Evolutionary conservation across 768 basidiomycete genomes (phyloP), one percentile per base, ranked within the genome.

Genomic region (Dentipellis sp.): DNA sequence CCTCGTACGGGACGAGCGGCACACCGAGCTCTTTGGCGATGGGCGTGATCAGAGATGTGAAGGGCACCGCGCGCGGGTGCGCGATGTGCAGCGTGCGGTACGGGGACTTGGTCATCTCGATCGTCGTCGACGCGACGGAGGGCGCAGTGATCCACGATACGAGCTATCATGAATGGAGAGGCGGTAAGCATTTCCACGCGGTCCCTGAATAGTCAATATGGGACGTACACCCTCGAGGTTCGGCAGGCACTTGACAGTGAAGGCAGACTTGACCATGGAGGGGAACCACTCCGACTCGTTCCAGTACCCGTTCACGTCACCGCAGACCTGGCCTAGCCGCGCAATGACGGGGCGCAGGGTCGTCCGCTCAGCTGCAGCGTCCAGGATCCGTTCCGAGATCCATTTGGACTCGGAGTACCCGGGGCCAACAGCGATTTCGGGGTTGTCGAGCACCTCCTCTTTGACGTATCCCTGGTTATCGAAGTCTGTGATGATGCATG

Each of bases 231-330:
- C 65, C 23, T 64, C 51, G 9, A 57, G 29, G 37, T 60, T 56
- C 17, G 63, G 65, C 21, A 66, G 56, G 45, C 57, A 64, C 10
- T 56, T 51, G 10, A 66, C 37, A 19, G 54, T 56, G n/a, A 59
- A 35, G 4, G 60, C 62, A 4, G 63, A 63, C 42, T 59, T 59
- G 10, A 64, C 52, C 11, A 66, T 46, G 10, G 56, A 55, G 14
- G 65, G 65, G 49, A 66, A 63, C 67, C 67, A 68, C 38, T 68
- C 67, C 34, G 40, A 53, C 34, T 57, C 55, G 50, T 66, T 68
- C 67, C 67, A 68, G 23, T 56, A 51, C 23, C 67, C 67, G 17
- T 55, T 68, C 16, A 47, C 55, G 10, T 65, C 67, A n/a, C 67
- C 67, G 35, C 61, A 61, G 14, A 68, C 59, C 45, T 68, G 67